Base-by-base conservation (phyloP, 202 grass and related monocot species). In the Zoysia matrella region DNA sequence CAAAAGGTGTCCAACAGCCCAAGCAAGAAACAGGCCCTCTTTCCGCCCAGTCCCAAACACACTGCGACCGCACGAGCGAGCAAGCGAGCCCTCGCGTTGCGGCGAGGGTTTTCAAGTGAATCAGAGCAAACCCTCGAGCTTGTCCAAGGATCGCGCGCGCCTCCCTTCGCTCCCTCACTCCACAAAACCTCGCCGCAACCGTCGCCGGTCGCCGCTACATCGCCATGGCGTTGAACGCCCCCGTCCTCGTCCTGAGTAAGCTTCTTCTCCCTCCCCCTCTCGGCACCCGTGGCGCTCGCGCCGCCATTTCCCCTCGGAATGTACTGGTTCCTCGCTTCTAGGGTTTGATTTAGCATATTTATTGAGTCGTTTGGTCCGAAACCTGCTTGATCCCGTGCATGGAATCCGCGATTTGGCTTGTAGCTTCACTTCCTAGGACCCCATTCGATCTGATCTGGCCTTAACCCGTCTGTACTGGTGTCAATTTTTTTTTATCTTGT, bases 181-280 rank as follows among this genome's bases (percentile, higher is more conserved):
- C 67, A 12, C 74, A 12, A 56, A 58, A 67, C 39, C n/a, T 73
- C 69, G 8, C 44, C 49, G 39, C 45, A 13, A 44, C 52, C 51
- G 15, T 60, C 60, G 11, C 62, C 69, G 18, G 15, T 70, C 61
- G 15, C 63, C 70, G 18, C 3, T 2, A 14, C 4, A 41, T 47
- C 64, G 64, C 74, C 73, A 90, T 89, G 88, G 89, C 95, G 52
- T 83, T 98, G 74, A 69, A 90, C 74, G 79, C 96, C 70, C 92
- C 96, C 12, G 90, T 98, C 45, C 92, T 95, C 67, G 96, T 98
- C 14, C 75, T 98, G 67, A 98, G 96, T 95, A 95, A 93, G 91
- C 13, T 3, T 46, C 48, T 14, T 6, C 52, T 40, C 7, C n/a
- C 13, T 2, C 22, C 65, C 3, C 30, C 22, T 22, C 47, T 22